A percentile compares a stretch with the other conserved stretches of the same genome.
Conservation (phyloP, 352 stramenopile genomes). For the Pythium angustatum region DNA sequence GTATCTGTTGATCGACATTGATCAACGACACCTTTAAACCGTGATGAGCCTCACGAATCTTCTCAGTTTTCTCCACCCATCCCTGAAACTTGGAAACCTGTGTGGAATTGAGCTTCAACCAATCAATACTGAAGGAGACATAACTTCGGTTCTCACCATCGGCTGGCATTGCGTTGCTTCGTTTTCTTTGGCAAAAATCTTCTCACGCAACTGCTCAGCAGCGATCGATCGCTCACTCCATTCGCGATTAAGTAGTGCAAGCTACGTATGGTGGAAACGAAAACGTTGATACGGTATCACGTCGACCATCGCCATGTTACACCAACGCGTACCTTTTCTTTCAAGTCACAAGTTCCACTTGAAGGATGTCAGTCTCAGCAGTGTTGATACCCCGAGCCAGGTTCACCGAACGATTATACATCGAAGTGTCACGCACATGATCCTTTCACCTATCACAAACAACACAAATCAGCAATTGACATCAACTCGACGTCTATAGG, state of each 20-base stretch:
- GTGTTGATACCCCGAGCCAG: too few relatives aligned
- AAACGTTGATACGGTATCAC: neutral
- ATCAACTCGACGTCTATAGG: neutral
- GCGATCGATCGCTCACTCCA: neutral
- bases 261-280: slow-evolving; percentile 7
- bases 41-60: neutral
- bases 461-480: neutral
- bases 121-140: neutral
- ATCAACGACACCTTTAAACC: neutral
- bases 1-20: slow-evolving; percentile 2
- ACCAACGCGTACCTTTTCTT: slow-evolving; percentile 26
- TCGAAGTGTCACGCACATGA: slow-evolving; percentile 29
- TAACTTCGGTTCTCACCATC: neutral
- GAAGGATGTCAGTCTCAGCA: too few relatives aligned
- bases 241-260: slow-evolving; percentile 12
- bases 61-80: slow-evolving; percentile 25
- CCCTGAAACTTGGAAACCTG: slow-evolving; percentile 27
- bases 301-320: too few relatives aligned
- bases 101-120: too few relatives aligned
- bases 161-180: slow-evolving; percentile 23
- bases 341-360: slow-evolving; percentile 26
- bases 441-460: slow-evolving; percentile 31
- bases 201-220: slow-evolving; percentile 4
- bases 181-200: slow-evolving; percentile 12
- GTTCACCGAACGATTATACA: too few relatives aligned